A percentile compares a stretch with the other conserved stretches of the same genome.
phyloP scores from a whole-genome alignment of 2,329 filamentous ascomycete genomes.

The Chaetomium strumarium region DNA sequence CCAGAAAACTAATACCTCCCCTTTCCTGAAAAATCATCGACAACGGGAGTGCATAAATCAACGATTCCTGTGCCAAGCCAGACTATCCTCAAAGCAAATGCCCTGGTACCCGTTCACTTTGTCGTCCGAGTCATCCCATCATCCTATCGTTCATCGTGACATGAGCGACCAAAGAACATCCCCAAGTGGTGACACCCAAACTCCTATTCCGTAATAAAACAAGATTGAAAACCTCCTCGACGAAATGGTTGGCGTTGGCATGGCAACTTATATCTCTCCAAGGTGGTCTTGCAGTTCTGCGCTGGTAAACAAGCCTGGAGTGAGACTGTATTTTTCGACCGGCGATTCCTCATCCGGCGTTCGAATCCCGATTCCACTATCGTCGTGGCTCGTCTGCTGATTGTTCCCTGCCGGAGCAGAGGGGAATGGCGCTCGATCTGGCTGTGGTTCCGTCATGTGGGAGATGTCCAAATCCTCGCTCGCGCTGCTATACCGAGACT shows the following conservation, averaged over 20 bases:
- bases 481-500: constrained; percentile 39
- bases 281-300: constrained; percentile 24
- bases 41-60: not conserved
- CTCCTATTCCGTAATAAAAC: constrained; percentile 25
- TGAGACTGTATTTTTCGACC: constrained; percentile 50
- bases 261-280: constrained; percentile 11
- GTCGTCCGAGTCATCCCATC: constrained; percentile 18
- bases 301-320: constrained; percentile 24
- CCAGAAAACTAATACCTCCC: not conserved
- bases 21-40: constrained; percentile 1
- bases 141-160: constrained; percentile 16
- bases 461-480: constrained; percentile 43
- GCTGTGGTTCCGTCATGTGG: constrained; percentile 43
- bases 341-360: constrained; percentile 61
- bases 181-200: constrained; percentile 14
- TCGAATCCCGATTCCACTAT: constrained; percentile 68
- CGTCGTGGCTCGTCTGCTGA: constrained; percentile 49
- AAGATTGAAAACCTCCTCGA: constrained; percentile 1
- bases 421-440: constrained; percentile 46
- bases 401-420: constrained; percentile 36
- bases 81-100: constrained; percentile 7
- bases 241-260: too few relatives aligned
- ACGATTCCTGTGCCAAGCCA: constrained; percentile 4
- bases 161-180: constrained; percentile 6
- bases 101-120: constrained; percentile 9